Conservation (phyloP, 2,329 filamentous ascomycete species). For the Malbranchea zuffiana region DNA sequence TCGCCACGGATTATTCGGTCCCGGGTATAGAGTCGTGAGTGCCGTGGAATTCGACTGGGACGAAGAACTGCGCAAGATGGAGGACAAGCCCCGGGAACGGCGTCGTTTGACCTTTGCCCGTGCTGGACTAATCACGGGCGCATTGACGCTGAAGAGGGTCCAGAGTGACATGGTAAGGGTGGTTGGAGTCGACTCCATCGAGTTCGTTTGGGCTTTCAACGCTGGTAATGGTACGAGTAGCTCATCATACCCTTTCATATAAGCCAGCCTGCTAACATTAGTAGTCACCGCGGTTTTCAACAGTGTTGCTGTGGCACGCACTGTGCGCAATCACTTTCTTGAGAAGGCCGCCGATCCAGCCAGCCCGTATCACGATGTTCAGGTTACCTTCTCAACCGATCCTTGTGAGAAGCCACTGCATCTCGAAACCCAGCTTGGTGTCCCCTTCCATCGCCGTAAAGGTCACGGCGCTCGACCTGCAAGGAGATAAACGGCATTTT, state of each 20-base stretch:
- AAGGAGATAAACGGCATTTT: too few relatives aligned
- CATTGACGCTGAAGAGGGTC: slow-evolving; percentile 26
- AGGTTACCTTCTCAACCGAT: slow-evolving; percentile 30
- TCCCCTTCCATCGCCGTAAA: background rate
- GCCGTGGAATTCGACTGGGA: slow-evolving; percentile 26
- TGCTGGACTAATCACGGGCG: slow-evolving; percentile 28
- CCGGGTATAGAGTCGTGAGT: slow-evolving; percentile 21
- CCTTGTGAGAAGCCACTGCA: slow-evolving; percentile 32
- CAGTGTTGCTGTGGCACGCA: slow-evolving; percentile 26
- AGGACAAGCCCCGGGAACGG: slow-evolving; percentile 27
- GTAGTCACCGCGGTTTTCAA: slow-evolving; percentile 32
- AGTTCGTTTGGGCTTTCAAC: slow-evolving; percentile 35
- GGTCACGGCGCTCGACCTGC: too few relatives aligned
- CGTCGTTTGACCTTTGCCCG: slow-evolving; percentile 34
- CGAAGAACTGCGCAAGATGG: slow-evolving; percentile 28
- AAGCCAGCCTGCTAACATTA: slow-evolving; percentile 13
- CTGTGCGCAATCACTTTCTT: slow-evolving; percentile 26
- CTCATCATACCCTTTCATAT: too few relatives aligned
- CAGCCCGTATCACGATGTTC: slow-evolving; percentile 24
- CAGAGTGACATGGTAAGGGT: slow-evolving; percentile 24
- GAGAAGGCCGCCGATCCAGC: slow-evolving; percentile 19
- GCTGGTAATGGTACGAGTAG: slow-evolving; percentile 31
- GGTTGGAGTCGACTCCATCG: slow-evolving; percentile 28
- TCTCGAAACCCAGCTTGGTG: slow-evolving; percentile 14
- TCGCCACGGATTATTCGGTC: slow-evolving; percentile 27